Percentiles rank a stretch among this genome's conserved stretches.
These are phyloP conservation scores for Veloboletus limbatus DNA, from an alignment of 1,284 basidiomycete genomes.

Conservation along the genomic window DNA sequence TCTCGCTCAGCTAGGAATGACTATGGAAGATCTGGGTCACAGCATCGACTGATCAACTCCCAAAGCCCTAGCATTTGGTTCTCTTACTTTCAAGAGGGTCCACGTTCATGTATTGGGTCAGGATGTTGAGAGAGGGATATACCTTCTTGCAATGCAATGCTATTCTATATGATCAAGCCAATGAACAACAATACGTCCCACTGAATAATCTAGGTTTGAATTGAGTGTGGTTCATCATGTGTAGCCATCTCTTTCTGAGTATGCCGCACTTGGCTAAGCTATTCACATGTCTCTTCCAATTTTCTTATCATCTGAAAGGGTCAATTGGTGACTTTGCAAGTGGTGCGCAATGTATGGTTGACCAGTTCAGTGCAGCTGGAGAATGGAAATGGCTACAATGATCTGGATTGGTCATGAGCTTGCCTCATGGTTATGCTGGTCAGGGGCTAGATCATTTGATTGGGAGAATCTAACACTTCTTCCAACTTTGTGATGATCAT, in stretches of 20 bases:
- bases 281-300: conserved; percentile 96
- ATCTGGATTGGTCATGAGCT: conserved; percentile 86
- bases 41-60: conserved; percentile 99
- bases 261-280: conserved; percentile 94
- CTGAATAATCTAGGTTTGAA: conserved; percentile 85
- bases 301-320: conserved; percentile 98
- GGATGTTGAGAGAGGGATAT: conserved; percentile 98
- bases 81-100: conserved; percentile 88
- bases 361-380: conserved; percentile 97
- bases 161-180: conserved; percentile 94
- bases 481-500: conserved; percentile 98
- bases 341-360: conserved; percentile 97
- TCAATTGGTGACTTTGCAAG: conserved; percentile 97
- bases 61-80: conserved; percentile 95
- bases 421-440: conserved; percentile 98
- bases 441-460: conserved; percentile 99
- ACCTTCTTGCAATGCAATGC: conserved; percentile 99
- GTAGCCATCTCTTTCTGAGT: conserved; percentile 98
- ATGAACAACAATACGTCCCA: conserved; percentile 87
- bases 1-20: conserved; percentile 83
- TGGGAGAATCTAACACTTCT: conserved; percentile 93
- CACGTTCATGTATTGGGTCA: conserved; percentile 97
- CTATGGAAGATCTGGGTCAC: conserved; percentile 84
- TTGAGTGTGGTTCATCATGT: conserved; percentile 91
- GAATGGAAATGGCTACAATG: conserved; percentile 99